A percentile compares a stretch with the other conserved stretches of the same genome.
Evolutionary conservation across 1,284 basidiomycete species (phyloP).

Genomic region (Microbotryomycetes sp.): DNA sequence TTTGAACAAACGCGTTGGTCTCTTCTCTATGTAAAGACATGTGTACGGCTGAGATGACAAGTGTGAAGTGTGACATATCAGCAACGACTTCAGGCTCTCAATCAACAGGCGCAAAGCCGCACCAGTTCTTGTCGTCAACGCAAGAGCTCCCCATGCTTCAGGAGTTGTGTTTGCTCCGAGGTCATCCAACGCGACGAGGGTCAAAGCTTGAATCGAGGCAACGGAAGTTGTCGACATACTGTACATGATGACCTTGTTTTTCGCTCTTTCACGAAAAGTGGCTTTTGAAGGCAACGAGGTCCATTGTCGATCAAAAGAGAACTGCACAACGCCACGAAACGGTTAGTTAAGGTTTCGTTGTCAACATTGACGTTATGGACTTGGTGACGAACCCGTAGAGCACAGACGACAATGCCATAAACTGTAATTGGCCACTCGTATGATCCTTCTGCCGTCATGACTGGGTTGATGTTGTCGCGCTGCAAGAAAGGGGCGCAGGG

Average conservation of each 20-base stretch:
- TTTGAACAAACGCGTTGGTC: not conserved
- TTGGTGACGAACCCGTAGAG: not conserved
- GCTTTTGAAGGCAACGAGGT: not conserved
- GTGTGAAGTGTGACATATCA: not conserved
- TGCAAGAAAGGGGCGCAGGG: not conserved
- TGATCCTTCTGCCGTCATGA: not conserved
- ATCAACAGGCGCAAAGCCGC: not conserved
- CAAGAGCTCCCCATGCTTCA: not conserved
- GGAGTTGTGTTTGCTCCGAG: not conserved
- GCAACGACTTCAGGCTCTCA: too few relatives aligned
- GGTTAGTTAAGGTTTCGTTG: too few relatives aligned
- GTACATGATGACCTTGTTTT: not conserved
- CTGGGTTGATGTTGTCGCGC: not conserved
- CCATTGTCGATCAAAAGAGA: not conserved
- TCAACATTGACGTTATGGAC: too few relatives aligned
- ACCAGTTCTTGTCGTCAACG: not conserved
- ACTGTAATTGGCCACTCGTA: not conserved
- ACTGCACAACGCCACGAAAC: not conserved
- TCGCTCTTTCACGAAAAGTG: not conserved
- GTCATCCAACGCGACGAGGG: conserved; percentile 8
- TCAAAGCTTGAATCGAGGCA: conserved; percentile 1
- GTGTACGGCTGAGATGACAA: not conserved
- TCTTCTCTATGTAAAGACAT: not conserved
- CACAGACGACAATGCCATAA: too few relatives aligned
- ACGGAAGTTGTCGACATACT: not conserved